These are phyloP conservation scores for Suhomyces vadensis DNA, from an alignment of 805 yeast species.

Conservation along the genomic window DNA sequence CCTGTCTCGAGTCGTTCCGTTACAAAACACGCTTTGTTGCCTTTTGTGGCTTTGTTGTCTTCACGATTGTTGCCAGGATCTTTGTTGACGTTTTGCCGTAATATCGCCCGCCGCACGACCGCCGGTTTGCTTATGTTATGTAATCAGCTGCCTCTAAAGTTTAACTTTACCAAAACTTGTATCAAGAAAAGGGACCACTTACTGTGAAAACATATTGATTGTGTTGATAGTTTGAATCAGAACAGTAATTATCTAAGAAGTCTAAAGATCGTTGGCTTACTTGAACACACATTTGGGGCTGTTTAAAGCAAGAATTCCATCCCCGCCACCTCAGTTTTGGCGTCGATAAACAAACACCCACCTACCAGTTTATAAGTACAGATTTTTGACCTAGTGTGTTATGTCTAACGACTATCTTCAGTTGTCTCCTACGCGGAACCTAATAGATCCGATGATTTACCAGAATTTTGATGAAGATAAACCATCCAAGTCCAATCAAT, in stretches of 20 bases:
- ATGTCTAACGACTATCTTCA: slow-evolving; percentile 34
- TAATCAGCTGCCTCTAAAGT: background rate
- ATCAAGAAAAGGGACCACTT: slow-evolving; percentile 1
- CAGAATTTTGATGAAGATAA: slow-evolving; percentile 5
- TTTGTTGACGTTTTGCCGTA: background rate
- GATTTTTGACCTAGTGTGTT: background rate
- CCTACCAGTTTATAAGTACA: background rate
- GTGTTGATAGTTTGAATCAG: background rate
- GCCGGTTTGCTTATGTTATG: background rate
- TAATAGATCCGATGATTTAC: slow-evolving; percentile 38
- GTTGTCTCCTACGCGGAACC: slow-evolving; percentile 37
- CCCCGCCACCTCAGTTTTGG: background rate
- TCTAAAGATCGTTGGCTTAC: background rate
- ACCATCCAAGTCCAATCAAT: slow-evolving; percentile 2
- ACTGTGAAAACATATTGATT: background rate
- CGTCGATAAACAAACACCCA: background rate
- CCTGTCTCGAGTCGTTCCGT: background rate
- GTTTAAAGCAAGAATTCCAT: background rate
- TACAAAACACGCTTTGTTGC: slow-evolving; percentile 5
- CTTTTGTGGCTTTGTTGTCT: slow-evolving; percentile 4
- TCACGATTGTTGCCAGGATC: slow-evolving; percentile 1
- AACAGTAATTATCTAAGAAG: background rate
- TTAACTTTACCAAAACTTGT: slow-evolving; percentile 1
- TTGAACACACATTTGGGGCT: slow-evolving; percentile 1
- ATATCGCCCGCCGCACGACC: background rate